phyloP scores from a whole-genome alignment of 331 rosid genomes.

The Saraca asoca region DNA sequence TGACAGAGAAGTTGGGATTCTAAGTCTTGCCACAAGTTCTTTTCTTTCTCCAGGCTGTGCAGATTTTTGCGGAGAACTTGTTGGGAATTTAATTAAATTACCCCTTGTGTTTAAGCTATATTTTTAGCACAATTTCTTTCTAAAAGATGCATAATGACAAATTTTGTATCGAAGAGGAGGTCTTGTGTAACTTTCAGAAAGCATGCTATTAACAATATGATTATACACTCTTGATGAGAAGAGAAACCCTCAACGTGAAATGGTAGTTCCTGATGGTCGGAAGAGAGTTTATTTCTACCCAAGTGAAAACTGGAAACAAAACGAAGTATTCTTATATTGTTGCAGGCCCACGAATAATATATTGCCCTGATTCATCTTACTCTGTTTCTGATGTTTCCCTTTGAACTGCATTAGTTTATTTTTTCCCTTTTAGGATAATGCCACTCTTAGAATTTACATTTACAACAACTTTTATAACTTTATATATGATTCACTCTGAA shows the following conservation, averaged over 20 bases:
- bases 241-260: constrained; percentile 6
- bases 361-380: too few relatives aligned
- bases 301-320: too few relatives aligned
- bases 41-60: constrained; percentile 54
- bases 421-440: too few relatives aligned
- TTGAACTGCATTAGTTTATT: too few relatives aligned
- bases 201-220: constrained; percentile 8
- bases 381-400: too few relatives aligned
- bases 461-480: too few relatives aligned
- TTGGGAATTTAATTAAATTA: constrained; percentile 57
- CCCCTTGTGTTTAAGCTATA: constrained; percentile 57
- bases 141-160: constrained; percentile 43
- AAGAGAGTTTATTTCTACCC: neutral
- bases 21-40: constrained; percentile 38
- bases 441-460: too few relatives aligned
- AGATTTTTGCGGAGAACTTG: constrained; percentile 53
- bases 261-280: neutral
- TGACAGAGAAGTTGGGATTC: constrained; percentile 39
- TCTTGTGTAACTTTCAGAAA: constrained; percentile 29
- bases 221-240: constrained; percentile 17
- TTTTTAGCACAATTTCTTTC: constrained; percentile 40
- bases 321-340: too few relatives aligned
- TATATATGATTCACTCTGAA: too few relatives aligned
- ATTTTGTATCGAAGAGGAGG: constrained; percentile 45
- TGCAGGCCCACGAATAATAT: too few relatives aligned